Base-by-base conservation (phyloP, 2,329 filamentous ascomycete species). In the Ilyonectria mors-panacis region DNA sequence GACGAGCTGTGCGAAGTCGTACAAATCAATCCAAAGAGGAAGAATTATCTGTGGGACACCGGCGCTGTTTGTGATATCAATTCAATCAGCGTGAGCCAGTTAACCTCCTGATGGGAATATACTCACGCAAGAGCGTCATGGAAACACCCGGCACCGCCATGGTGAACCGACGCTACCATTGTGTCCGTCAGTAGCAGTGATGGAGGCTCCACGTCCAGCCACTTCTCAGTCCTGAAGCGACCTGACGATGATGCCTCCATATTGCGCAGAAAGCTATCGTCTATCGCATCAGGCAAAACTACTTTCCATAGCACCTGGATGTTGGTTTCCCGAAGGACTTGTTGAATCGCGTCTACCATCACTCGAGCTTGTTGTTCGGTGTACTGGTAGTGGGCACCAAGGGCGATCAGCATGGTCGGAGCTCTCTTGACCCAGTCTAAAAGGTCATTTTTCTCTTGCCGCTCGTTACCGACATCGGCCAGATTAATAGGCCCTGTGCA, bases 1-100 rank as follows among this genome's bases (percentile, higher is more conserved):
- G 0, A 80, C 82, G 2, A 80, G 78, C 15, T 76, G 75, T 8
- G 84, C 84, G 59, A 80, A 85, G 55, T 84, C 83, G 60, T 84
- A 85, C 0, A 81, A 78, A 57, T 86, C 85, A 1, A 81, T 75
- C 85, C 85, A 86, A 0, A 80, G 67, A 0, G 85, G 84, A 1
- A 87, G 76, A 6, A 86, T 68, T 6, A 86, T 70, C 45, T 86
- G 85, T 2, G 85, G 82, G 4, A 84, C 76, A 2, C 84, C 84
- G 10, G 79, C 77, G 5, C 84, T 42, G 39, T 33, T 33, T 33
- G 12, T n/a, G 15, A 19, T 42, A n/a, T 2, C 39, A 33, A n/a
- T 42, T 42, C n/a, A n/a, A 17, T 42, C 39, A 42, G 39, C 39
- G 2, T 42, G 17, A 42, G 39, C 8, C 15, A n/a, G n/a, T n/a